A percentile compares a stretch with the other conserved stretches of the same genome.
Evolutionary conservation across 2,329 filamentous ascomycete genomes (phyloP).

Genomic region (Sarocladiaceae sp.): DNA sequence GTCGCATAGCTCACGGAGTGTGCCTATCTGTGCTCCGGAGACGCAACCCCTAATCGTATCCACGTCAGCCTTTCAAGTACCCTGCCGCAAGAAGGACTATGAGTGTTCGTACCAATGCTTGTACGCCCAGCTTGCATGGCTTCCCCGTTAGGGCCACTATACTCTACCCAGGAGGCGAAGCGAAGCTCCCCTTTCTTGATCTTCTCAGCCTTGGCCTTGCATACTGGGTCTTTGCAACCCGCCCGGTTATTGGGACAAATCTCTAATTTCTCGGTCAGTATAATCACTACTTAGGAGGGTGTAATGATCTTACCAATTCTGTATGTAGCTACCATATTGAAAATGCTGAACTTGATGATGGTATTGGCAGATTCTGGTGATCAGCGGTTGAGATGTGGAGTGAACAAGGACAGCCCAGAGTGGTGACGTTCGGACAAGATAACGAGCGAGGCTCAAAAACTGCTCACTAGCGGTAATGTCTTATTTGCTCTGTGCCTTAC

Average conservation of each 20-base stretch:
- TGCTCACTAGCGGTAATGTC: no score
- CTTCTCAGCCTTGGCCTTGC: conserved; percentile 67
- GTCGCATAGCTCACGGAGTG: conserved; percentile 55
- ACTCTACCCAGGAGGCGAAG: conserved; percentile 66
- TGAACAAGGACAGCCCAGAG: no score
- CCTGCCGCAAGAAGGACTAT: no score
- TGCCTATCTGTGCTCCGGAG: conserved; percentile 68
- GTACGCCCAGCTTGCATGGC: conserved; percentile 58
- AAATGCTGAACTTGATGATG: no score
- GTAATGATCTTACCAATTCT: conserved; percentile 11
- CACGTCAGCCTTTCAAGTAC: no score
- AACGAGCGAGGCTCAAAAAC: no score
- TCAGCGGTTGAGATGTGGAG: no score
- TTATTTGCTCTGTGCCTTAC: no score
- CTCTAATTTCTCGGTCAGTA: conserved; percentile 48
- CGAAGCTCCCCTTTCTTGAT: conserved; percentile 77
- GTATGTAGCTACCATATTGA: conserved; percentile 1
- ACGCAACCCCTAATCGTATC: conserved; percentile 93
- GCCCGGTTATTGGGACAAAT: conserved; percentile 67
- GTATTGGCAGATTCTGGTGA: no score
- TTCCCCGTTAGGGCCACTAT: conserved; percentile 48
- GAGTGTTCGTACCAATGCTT: conserved; percentile 80
- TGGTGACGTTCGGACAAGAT: not conserved
- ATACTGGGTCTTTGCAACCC: conserved; percentile 67
- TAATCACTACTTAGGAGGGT: not conserved